Evolutionary conservation across 768 basidiomycete species (phyloP).

Genomic region (Russula ochroleuca): DNA sequence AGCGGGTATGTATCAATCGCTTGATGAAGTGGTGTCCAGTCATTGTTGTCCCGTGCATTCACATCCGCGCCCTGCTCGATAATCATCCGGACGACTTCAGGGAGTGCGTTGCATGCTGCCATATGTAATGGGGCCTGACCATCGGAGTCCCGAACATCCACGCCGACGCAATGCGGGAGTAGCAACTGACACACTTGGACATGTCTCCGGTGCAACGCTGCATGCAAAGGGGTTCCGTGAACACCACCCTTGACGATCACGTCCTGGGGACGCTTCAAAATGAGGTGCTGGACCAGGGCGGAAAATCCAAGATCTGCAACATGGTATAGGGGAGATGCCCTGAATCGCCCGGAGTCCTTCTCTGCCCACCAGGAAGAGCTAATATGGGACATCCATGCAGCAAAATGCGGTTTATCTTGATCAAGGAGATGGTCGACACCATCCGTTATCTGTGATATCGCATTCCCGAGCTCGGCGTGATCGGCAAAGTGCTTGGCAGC

Average conservation of each 20-base stretch:
- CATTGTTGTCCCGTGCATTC: background rate
- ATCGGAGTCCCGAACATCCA: background rate
- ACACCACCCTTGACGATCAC: background rate
- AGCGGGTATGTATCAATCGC: background rate
- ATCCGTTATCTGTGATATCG: background rate
- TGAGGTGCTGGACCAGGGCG: background rate
- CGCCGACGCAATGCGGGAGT: background rate
- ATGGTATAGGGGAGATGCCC: background rate
- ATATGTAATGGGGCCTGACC: background rate
- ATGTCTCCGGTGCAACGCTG: background rate
- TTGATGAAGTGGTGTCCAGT: background rate
- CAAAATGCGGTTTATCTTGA: background rate
- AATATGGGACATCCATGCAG: background rate
- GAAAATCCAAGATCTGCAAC: background rate
- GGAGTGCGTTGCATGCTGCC: background rate
- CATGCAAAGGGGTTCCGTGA: background rate
- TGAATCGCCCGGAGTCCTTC: background rate
- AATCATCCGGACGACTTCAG: background rate
- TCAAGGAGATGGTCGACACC: background rate
- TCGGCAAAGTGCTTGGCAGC: background rate
- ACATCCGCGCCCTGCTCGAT: background rate
- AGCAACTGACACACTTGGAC: background rate
- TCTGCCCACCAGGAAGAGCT: constrained; percentile 4
- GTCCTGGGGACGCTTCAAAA: background rate
- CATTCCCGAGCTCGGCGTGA: background rate